phyloP scores from a whole-genome alignment of 176 grass and related monocot species.

The Oryza meridionalis region DNA sequence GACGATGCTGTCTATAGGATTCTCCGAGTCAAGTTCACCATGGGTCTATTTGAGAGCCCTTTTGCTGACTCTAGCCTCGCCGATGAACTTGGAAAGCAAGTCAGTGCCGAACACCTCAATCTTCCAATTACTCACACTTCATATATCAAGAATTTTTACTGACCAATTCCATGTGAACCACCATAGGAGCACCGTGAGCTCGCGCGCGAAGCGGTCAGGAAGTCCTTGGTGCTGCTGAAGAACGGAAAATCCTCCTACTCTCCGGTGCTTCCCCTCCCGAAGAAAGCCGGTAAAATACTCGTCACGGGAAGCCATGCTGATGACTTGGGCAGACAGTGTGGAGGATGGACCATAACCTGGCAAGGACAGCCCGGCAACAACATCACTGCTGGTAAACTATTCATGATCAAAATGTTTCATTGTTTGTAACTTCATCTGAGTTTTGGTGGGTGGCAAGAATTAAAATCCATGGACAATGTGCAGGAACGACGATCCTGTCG shows the following conservation, averaged over 20 bases:
- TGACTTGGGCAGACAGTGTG: constrained; percentile 69
- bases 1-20: constrained; percentile 71
- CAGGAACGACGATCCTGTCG: constrained; percentile 79
- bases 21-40: constrained; percentile 77
- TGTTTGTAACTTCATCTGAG: too few species aligned
- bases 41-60: constrained; percentile 76
- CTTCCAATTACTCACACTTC: not conserved
- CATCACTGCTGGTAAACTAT: constrained; percentile 47
- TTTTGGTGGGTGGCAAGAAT: not conserved
- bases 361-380: constrained; percentile 63
- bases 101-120: constrained; percentile 20
- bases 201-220: constrained; percentile 73
- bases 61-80: constrained; percentile 57
- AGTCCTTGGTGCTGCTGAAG: constrained; percentile 76
- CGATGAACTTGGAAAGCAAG: constrained; percentile 57
- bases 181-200: constrained; percentile 66
- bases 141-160: not conserved
- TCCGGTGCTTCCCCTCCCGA: constrained; percentile 58
- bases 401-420: not conserved
- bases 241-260: constrained; percentile 50
- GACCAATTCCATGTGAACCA: not conserved
- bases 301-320: constrained; percentile 70
- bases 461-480: not conserved
- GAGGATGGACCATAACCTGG: constrained; percentile 81
- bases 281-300: constrained; percentile 67